Evolutionary conservation across 768 basidiomycete species (phyloP).

Genomic region (Psilocybe sp.): DNA sequence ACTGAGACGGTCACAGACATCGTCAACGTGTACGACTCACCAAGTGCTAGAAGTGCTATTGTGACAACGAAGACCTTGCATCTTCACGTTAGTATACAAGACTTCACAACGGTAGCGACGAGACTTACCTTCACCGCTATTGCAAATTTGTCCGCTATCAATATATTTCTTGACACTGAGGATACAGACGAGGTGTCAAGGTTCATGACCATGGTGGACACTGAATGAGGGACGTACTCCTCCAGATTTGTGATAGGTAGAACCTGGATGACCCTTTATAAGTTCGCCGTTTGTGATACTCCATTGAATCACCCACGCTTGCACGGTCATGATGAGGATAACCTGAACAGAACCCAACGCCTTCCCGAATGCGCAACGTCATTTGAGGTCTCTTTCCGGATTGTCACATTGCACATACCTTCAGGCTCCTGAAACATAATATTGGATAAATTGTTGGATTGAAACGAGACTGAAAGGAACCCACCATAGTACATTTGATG

Average conservation of each 20-base stretch:
- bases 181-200: neutral
- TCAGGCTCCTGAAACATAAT: slow-evolving; percentile 24
- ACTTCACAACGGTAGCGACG: neutral
- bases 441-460: neutral
- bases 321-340: slow-evolving; percentile 26
- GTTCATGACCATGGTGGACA: neutral
- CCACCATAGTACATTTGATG: slow-evolving; percentile 21
- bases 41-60: slow-evolving; percentile 18
- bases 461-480: neutral
- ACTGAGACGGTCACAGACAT: neutral
- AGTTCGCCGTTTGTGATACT: neutral
- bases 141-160: slow-evolving; percentile 4
- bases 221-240: slow-evolving; percentile 15
- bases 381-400: neutral
- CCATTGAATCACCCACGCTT: slow-evolving; percentile 19
- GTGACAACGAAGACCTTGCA: slow-evolving; percentile 19
- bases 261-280: slow-evolving; percentile 13
- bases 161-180: slow-evolving; percentile 8
- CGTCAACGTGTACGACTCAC: slow-evolving; percentile 9
- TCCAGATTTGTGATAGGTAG: slow-evolving; percentile 31
- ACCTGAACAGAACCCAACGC: slow-evolving; percentile 21
- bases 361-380: slow-evolving; percentile 7
- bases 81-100: neutral
- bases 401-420: slow-evolving; percentile 14
- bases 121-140: slow-evolving; percentile 4